Conservation (phyloP, 2,329 filamentous ascomycete genomes). For the Botrytis pseudocinerea region DNA sequence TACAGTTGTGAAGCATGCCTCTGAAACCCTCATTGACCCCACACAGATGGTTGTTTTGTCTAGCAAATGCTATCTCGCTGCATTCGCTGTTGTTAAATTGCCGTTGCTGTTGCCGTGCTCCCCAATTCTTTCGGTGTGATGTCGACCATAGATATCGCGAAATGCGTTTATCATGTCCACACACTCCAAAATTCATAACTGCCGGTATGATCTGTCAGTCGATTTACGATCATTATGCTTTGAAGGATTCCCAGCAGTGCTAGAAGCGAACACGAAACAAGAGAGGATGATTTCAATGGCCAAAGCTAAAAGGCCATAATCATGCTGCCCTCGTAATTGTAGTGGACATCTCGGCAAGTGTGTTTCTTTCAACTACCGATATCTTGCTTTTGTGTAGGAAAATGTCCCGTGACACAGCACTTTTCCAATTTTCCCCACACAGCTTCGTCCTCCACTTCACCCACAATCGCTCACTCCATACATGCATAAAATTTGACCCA, state of each 20-base stretch:
- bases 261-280: not conserved
- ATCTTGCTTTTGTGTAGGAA: not conserved
- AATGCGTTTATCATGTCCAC: not conserved
- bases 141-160: not conserved
- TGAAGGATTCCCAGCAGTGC: not conserved
- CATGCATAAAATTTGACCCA: not conserved
- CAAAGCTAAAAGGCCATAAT: not conserved
- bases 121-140: not conserved
- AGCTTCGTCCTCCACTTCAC: not conserved
- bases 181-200: not conserved
- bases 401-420: not conserved
- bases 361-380: slow-evolving; percentile 6
- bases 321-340: not conserved
- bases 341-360: slow-evolving; percentile 9
- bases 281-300: not conserved
- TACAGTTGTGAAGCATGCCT: not conserved
- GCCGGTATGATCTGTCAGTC: not conserved
- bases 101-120: not conserved
- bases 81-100: not conserved
- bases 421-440: not conserved
- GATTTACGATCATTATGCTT: not conserved
- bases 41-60: too few species aligned
- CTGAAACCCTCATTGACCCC: too few species aligned
- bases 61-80: not conserved
- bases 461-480: not conserved